phyloP scores from a whole-genome alignment of 495 filamentous ascomycete species.

The Mytilinidion resinicola region DNA sequence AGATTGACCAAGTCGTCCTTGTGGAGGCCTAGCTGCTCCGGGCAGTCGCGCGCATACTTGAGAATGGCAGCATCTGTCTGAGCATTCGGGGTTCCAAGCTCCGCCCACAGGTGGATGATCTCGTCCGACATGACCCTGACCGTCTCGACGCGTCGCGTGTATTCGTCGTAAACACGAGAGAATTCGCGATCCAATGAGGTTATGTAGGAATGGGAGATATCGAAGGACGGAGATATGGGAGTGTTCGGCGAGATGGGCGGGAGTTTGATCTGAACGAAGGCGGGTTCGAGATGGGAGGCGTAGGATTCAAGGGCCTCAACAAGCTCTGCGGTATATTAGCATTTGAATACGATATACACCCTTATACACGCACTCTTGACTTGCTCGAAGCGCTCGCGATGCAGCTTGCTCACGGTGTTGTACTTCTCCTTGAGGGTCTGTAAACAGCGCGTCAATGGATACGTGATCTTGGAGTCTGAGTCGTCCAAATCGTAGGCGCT shows the following conservation, averaged over 20 bases:
- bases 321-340: slow-evolving; percentile 55
- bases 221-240: slow-evolving; percentile 71
- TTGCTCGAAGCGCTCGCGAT: slow-evolving; percentile 86
- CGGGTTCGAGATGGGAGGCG: slow-evolving; percentile 83
- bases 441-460: slow-evolving; percentile 73
- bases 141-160: slow-evolving; percentile 65
- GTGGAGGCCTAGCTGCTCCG: slow-evolving; percentile 88
- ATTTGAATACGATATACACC: background rate
- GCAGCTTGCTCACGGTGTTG: slow-evolving; percentile 65
- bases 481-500: slow-evolving; percentile 57
- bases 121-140: slow-evolving; percentile 74
- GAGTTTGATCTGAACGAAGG: slow-evolving; percentile 71
- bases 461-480: slow-evolving; percentile 65
- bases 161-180: slow-evolving; percentile 89
- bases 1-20: slow-evolving; percentile 73
- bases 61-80: slow-evolving; percentile 87
- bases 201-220: slow-evolving; percentile 84
- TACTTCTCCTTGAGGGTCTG: slow-evolving; percentile 79
- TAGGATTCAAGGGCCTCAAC: slow-evolving; percentile 90
- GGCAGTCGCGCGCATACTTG: slow-evolving; percentile 78
- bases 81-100: slow-evolving; percentile 84
- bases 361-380: slow-evolving; percentile 66
- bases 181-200: slow-evolving; percentile 84
- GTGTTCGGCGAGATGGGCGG: slow-evolving; percentile 73
- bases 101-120: slow-evolving; percentile 90